These are phyloP conservation scores for Lactarius trivialis DNA, from an alignment of 768 basidiomycete genomes.

Conservation along the genomic window DNA sequence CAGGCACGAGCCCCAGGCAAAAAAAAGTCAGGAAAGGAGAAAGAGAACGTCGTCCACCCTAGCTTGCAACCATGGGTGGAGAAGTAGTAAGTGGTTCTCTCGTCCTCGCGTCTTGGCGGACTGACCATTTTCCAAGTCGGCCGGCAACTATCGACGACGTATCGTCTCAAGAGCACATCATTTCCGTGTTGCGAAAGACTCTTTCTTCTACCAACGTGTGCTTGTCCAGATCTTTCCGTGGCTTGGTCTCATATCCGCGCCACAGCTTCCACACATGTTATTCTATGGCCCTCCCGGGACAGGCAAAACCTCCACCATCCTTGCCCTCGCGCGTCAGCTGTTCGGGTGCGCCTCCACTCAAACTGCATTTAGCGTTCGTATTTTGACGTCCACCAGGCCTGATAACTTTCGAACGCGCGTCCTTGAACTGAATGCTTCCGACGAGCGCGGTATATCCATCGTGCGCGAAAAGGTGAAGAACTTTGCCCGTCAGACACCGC, in stretches of 20 bases:
- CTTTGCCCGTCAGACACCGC: constrained; percentile 89
- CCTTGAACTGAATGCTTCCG: constrained; percentile 95
- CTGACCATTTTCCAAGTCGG: constrained; percentile 48
- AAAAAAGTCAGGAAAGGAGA: constrained; percentile 24
- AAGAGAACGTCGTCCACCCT: constrained; percentile 41
- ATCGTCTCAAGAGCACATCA: constrained; percentile 94
- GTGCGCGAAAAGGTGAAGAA: constrained; percentile 98
- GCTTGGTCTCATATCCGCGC: constrained; percentile 1
- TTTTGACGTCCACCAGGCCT: constrained; percentile 47
- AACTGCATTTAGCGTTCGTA: no score
- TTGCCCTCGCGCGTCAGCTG: constrained; percentile 87
- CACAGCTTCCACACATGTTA: constrained; percentile 94
- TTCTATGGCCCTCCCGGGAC: constrained; percentile 99
- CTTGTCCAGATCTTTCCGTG: neutral
- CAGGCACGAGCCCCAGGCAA: constrained; percentile 29
- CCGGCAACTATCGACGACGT: constrained; percentile 98
- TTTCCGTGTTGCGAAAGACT: constrained; percentile 86
- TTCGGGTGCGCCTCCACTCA: constrained; percentile 61
- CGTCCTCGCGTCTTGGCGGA: neutral
- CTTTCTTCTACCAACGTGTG: constrained; percentile 86
- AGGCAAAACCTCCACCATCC: constrained; percentile 97
- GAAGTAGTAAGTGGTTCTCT: constrained; percentile 68
- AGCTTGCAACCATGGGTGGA: constrained; percentile 92
- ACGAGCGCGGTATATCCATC: constrained; percentile 94
- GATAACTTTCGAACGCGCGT: constrained; percentile 92